Evolutionary conservation across 2,329 filamentous ascomycete species (phyloP).

Genomic region (Exserohilum rostratum): DNA sequence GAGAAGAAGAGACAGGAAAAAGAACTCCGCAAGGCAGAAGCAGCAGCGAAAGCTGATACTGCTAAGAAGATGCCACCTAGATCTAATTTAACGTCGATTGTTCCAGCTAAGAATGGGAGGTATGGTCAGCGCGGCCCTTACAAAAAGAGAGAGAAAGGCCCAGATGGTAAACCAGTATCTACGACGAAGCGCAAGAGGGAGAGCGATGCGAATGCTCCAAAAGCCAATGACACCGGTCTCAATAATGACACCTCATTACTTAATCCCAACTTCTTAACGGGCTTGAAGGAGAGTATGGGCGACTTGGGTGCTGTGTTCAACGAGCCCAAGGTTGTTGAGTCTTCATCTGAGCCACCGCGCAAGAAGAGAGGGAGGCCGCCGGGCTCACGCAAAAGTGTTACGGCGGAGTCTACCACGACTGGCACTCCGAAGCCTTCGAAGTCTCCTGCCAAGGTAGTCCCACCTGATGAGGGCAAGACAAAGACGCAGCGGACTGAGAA

Average conservation of each 20-base stretch:
- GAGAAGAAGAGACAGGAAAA: constrained; percentile 10
- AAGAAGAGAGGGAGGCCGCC: constrained; percentile 6
- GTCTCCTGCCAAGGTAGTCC: not conserved
- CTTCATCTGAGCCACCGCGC: not conserved
- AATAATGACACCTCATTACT: constrained; percentile 2
- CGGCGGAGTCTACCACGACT: not conserved
- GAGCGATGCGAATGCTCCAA: constrained; percentile 1
- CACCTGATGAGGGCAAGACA: not conserved
- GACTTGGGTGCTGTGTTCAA: constrained; percentile 16
- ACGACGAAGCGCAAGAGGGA: constrained; percentile 29
- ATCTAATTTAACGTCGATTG: constrained; percentile 8
- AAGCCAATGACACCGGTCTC: not conserved
- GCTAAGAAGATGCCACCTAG: not conserved
- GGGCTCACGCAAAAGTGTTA: constrained; percentile 2
- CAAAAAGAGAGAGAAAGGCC: constrained; percentile 9
- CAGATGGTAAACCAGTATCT: constrained; percentile 3
- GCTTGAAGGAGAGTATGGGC: constrained; percentile 15
- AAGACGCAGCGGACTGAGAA: constrained; percentile 5
- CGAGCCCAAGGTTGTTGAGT: not conserved
- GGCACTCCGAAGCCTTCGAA: not conserved
- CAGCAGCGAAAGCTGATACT: not conserved
- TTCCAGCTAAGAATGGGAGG: constrained; percentile 6
- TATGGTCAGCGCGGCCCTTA: constrained; percentile 8
- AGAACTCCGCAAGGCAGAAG: not conserved
- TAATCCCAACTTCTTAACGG: constrained; percentile 11